Percentiles rank a stretch among this genome's conserved stretches.
These are phyloP conservation scores for Aspergillus biplanus DNA, from an alignment of 495 filamentous ascomycete species.

Conservation along the genomic window DNA sequence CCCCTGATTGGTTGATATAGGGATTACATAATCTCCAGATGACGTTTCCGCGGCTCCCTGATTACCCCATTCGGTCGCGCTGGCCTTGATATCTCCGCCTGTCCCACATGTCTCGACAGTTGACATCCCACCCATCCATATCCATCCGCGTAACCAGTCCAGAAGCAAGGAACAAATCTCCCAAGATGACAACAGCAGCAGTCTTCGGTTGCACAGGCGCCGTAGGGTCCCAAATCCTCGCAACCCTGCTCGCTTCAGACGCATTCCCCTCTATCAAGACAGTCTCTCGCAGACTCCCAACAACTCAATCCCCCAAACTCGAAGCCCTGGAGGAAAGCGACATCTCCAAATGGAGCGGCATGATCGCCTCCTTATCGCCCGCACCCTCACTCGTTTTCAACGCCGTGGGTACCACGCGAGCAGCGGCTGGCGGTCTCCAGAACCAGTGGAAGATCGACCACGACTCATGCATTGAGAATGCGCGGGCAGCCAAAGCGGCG, in stretches of 20 bases:
- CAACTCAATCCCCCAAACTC: conserved; percentile 50
- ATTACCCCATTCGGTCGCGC: too few species aligned
- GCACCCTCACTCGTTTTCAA: conserved; percentile 52
- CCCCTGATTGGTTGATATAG: too few species aligned
- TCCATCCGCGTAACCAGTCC: too few species aligned
- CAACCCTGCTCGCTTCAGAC: conserved; percentile 52
- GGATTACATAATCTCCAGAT: too few species aligned
- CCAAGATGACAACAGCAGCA: conserved; percentile 45
- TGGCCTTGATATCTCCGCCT: too few species aligned
- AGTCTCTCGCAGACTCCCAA: conserved; percentile 59
- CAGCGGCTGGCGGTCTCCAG: conserved; percentile 47
- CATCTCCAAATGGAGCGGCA: conserved; percentile 38
- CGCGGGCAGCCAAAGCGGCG: conserved; percentile 50
- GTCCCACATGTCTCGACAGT: too few species aligned
- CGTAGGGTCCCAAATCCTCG: conserved; percentile 59
- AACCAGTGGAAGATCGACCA: conserved; percentile 57
- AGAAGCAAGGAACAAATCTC: too few species aligned
- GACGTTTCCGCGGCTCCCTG: too few species aligned
- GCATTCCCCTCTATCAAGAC: conserved; percentile 53
- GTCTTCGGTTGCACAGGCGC: conserved; percentile 62
- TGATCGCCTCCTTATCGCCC: conserved; percentile 26
- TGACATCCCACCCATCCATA: too few species aligned
- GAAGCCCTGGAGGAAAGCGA: conserved; percentile 35
- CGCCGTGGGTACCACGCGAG: conserved; percentile 50
- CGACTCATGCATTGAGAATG: conserved; percentile 51